These are phyloP conservation scores for Bassia scoparia DNA, from an alignment of 148 eudicot genomes.

Conservation along the genomic window DNA sequence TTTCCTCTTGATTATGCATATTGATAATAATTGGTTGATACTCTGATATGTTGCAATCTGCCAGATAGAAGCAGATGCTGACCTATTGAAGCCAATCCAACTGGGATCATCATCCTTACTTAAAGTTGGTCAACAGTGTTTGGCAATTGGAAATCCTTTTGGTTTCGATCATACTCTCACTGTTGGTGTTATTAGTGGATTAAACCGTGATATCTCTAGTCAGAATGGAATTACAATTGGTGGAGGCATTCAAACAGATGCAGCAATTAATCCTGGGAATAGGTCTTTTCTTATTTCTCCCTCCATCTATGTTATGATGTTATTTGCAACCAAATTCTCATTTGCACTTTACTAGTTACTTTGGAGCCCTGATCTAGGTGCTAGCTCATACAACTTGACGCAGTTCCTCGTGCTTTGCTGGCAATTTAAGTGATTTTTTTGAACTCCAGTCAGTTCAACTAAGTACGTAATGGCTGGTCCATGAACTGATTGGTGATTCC, in stretches of 20 bases:
- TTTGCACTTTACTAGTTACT: background rate
- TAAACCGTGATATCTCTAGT: constrained; percentile 91
- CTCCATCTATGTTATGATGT: background rate
- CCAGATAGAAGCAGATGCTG: constrained; percentile 83
- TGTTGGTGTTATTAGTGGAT: constrained; percentile 90
- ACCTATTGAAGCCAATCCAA: constrained; percentile 72
- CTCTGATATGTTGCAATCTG: background rate
- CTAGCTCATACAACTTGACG: background rate
- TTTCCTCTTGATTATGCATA: too few relatives aligned
- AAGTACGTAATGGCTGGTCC: background rate
- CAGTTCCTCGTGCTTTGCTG: background rate
- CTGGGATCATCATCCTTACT: constrained; percentile 76
- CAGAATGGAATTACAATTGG: constrained; percentile 96
- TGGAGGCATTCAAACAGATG: constrained; percentile 98
- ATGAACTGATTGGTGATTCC: constrained; percentile 5
- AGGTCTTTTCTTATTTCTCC: constrained; percentile 41
- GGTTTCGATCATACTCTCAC: constrained; percentile 99
- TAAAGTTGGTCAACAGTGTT: constrained; percentile 94
- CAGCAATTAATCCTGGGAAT: constrained; percentile 98
- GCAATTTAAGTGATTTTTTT: background rate
- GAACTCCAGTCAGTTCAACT: background rate
- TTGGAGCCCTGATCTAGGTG: background rate
- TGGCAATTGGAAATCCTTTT: constrained; percentile 98
- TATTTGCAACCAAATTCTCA: background rate
- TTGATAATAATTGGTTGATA: background rate